Conservation (phyloP, 257 asterid genomes). For the Nicotiana tabacum region DNA sequence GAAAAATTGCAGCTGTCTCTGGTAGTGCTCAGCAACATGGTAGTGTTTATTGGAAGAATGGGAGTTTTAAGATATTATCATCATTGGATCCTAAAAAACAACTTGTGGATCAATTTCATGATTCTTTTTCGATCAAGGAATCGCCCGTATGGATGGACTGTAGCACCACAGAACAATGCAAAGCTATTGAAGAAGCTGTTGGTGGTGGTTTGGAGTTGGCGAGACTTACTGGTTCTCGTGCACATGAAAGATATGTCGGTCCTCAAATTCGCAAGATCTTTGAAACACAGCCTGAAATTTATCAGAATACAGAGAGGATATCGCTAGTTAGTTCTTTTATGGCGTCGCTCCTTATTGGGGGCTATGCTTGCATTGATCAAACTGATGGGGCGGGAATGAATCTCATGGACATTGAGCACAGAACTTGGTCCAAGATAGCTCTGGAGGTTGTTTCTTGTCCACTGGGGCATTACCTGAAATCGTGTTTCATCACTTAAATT, state of each 20-base stretch:
- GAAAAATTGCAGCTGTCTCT: constrained; percentile 67
- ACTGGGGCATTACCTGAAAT: not conserved
- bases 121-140: constrained; percentile 64
- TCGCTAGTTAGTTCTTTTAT: constrained; percentile 85
- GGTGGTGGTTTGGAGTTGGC: constrained; percentile 85
- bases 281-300: constrained; percentile 65
- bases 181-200: constrained; percentile 64
- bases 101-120: constrained; percentile 56
- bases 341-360: constrained; percentile 75
- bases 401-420: constrained; percentile 77
- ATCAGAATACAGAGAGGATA: constrained; percentile 66
- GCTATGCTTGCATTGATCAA: constrained; percentile 84
- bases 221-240: constrained; percentile 77
- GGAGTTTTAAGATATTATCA: constrained; percentile 41
- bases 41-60: constrained; percentile 85
- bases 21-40: constrained; percentile 99
- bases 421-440: constrained; percentile 60
- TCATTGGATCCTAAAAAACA: constrained; percentile 49
- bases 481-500: not conserved
- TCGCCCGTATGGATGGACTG: constrained; percentile 97
- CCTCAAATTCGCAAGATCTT: constrained; percentile 79
- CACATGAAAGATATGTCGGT: constrained; percentile 79
- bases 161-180: constrained; percentile 80
- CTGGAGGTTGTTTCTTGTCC: constrained; percentile 49
- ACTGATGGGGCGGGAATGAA: constrained; percentile 99